phyloP scores from a whole-genome alignment of 345 rosid genomes.

The Eucalyptus sideroxylon region DNA sequence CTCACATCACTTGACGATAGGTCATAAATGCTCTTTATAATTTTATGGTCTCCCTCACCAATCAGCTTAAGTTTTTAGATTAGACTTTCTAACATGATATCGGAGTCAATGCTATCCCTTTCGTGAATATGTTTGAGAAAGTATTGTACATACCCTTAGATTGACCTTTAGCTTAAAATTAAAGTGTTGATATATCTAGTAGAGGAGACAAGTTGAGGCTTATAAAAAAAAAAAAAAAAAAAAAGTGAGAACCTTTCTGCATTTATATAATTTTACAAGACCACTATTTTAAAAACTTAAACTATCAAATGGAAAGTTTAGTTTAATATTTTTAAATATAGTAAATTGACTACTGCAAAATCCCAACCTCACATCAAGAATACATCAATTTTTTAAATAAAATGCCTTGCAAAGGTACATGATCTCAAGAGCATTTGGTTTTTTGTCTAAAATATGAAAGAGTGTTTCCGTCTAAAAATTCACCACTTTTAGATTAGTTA shows the following conservation, averaged over 20 bases:
- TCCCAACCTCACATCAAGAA: neutral
- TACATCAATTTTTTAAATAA: too few species aligned
- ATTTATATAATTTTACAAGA: neutral
- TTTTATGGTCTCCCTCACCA: too few species aligned
- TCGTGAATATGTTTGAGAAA: too few species aligned
- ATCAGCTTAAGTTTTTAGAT: too few species aligned
- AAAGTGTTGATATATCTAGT: neutral
- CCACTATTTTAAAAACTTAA: neutral
- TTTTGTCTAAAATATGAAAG: too few species aligned
- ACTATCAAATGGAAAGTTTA: neutral
- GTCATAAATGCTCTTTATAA: neutral
- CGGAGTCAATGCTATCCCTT: too few species aligned
- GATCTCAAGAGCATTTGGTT: too few species aligned
- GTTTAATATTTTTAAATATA: neutral
- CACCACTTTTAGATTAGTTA: neutral
- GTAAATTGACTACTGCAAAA: neutral
- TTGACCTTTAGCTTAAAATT: neutral
- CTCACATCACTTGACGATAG: neutral
- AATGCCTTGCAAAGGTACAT: too few species aligned
- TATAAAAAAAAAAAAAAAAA: neutral
- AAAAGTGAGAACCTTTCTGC: too few species aligned
- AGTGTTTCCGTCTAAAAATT: too few species aligned
- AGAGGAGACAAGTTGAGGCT: neutral
- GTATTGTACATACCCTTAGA: too few species aligned
- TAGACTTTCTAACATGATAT: neutral